Base-by-base conservation (phyloP, 371 early-diverging fungal species). In the Mortierella sp. region DNA sequence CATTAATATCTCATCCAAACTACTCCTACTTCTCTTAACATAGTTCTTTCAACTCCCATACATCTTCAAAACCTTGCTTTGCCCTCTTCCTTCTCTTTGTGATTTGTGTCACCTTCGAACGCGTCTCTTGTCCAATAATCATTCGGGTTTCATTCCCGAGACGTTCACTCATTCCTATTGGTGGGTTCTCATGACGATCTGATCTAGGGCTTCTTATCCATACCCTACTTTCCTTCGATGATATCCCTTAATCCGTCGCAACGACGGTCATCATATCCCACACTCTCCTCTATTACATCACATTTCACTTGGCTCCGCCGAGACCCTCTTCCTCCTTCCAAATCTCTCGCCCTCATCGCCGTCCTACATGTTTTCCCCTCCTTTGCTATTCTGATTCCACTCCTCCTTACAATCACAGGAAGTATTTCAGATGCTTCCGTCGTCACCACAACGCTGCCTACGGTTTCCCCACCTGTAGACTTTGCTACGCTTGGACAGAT, bases 401-500 rank as follows among this genome's bases (percentile, higher is more conserved):
- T 63, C 32, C 64, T 63, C 32, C 36, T 63, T 48, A 16, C 52
- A n/a, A 6, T 28, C 11, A 32, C 21, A 33, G 32, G 58, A 13
- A 32, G 13, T 19, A 19, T 45, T 2, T 57, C 61, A 22, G 8
- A 63, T 47, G 70, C 70, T 1, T 13, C 67, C 15, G 52, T 55
- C 45, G 40, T 61, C 9, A 15, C 45, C 36, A 48, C 66, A 22
- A 40, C 62, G 22, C 55, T 63, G 15, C 21, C 67, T 9, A 62
- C 52, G 45, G 19, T 60, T 0, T 47, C 74, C 13, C 74, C 79
- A 22, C 79, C 79, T 4, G 53, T 80, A 8, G 80, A 80, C 52
- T 71, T 80, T 70, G 11, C 50, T 0, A 22, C 50, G 15, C 47
- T 80, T 38, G 80, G 80, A 9, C 80, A 70, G 38, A 75, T 80